Base-by-base conservation (phyloP, 495 filamentous ascomycete species). In the Penicillium daleae region DNA sequence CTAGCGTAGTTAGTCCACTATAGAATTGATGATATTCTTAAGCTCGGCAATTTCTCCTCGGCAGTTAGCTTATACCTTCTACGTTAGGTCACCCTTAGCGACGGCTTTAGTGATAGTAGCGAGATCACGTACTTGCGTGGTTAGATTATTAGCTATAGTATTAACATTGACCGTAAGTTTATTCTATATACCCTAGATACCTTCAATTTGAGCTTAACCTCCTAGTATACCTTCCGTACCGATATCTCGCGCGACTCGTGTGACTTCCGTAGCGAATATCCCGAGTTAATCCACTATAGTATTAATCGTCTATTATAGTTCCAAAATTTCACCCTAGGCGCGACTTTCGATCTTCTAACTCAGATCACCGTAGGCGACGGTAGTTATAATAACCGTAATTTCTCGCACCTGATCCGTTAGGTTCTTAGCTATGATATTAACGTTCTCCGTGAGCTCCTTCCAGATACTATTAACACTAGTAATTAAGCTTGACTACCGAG, bases 241-340 rank as follows among this genome's bases (percentile, higher is more conserved):
- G 73, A 98, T 95, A 78, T 98, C 96, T 74, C 94, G 87, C 57
- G 96, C 93, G 12, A 99, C 96, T 64, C 92, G 89, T 13, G 93
- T 98, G 60, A 99, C 95, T 81, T 99, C 94, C 17, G 92, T 94
- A 42, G 95, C 95, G 78, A 99, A 99, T 13, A 92, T 97, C 59
- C 93, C 88, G 51, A 99, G 82, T 78, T 99, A 96, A 68, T 97
- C 94, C 71, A 99, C 96, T 96, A 99, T 99, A 74, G 90, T 96
- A 69, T 99, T 99, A 67, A 99, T 98, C 0, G 95, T 99, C 72
- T 97, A 91, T 74, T 99, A 95, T 22, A 99, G 82, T 72, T 98
- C 91, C 33, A 97, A 80, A 67, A 99, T 98, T 80, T 99, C 96
- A 68, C 95, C 95, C 69, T 91, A 89, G 59, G 95, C 96, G 24